These are phyloP conservation scores for Raphanus sativus DNA, from an alignment of 345 rosid genomes.

Conservation along the genomic window DNA sequence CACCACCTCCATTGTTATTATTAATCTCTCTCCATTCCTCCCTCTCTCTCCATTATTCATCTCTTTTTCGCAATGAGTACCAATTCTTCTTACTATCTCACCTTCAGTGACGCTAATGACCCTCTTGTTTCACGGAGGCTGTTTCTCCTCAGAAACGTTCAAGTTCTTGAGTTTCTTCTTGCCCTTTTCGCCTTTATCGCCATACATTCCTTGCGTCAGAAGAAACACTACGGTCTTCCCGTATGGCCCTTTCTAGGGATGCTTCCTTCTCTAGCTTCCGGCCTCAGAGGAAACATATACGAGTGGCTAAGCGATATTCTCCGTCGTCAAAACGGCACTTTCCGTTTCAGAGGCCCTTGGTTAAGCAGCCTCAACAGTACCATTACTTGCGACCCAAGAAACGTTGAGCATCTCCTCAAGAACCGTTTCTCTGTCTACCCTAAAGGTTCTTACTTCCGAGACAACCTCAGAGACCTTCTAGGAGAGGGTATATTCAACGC, in stretches of 20 bases:
- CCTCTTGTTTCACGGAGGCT: conserved; percentile 54
- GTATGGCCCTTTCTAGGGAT: conserved; percentile 89
- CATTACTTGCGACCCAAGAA: conserved; percentile 80
- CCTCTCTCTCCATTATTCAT: conserved; percentile 6
- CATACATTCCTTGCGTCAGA: conserved; percentile 62
- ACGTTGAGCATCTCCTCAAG: conserved; percentile 84
- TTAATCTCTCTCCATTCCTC: conserved; percentile 33
- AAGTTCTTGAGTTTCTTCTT: conserved; percentile 60
- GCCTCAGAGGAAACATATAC: conserved; percentile 52
- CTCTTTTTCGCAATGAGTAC: conserved; percentile 33
- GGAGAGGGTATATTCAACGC: conserved; percentile 91
- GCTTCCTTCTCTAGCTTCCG: conserved; percentile 69
- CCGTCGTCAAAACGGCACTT: conserved; percentile 66
- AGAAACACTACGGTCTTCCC: conserved; percentile 62
- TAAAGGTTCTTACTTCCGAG: conserved; percentile 75
- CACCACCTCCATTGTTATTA: conserved; percentile 17
- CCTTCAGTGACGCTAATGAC: conserved; percentile 47
- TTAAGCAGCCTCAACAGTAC: conserved; percentile 74
- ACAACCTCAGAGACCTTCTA: conserved; percentile 67
- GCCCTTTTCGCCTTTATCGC: conserved; percentile 54
- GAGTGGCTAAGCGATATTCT: conserved; percentile 69
- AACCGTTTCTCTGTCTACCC: conserved; percentile 80
- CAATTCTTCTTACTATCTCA: conserved; percentile 52
- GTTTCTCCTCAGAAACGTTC: conserved; percentile 51
- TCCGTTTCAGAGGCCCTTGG: conserved; percentile 75